A percentile compares a stretch with the other conserved stretches of the same genome.
Evolutionary conservation across 2,329 filamentous ascomycete genomes (phyloP).

Genomic region (Ilyonectria robusta): DNA sequence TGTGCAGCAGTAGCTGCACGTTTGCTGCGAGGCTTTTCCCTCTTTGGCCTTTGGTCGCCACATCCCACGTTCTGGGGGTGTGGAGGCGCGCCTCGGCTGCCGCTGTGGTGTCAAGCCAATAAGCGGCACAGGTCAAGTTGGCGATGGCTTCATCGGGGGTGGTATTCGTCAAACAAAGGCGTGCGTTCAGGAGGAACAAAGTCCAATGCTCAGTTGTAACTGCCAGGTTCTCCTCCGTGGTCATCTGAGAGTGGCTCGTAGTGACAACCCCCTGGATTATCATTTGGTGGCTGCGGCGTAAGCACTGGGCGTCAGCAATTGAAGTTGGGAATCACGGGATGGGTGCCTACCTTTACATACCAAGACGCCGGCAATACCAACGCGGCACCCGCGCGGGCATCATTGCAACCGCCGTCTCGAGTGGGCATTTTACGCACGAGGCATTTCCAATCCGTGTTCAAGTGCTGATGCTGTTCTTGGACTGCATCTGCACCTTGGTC

Average conservation of each 20-base stretch:
- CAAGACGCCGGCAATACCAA: conserved; percentile 13
- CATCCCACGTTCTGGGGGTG: conserved; percentile 1
- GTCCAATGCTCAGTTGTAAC: not conserved
- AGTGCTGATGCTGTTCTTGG: not conserved
- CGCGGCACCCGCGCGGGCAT: not conserved
- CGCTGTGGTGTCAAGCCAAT: not conserved
- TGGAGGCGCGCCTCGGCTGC: conserved; percentile 22
- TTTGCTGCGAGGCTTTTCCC: conserved; percentile 19
- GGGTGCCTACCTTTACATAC: conserved; percentile 6
- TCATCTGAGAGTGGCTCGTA: not conserved
- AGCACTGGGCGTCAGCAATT: not conserved
- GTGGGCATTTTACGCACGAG: conserved; percentile 18
- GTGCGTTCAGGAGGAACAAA: not conserved
- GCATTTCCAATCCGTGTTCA: conserved; percentile 10
- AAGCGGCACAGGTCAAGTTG: not conserved
- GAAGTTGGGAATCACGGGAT: not conserved
- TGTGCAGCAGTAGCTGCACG: conserved; percentile 29
- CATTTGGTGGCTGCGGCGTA: not conserved
- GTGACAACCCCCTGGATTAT: not conserved
- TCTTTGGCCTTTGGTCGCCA: conserved; percentile 8
- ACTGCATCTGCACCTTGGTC: not conserved
- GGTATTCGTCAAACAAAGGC: not conserved
- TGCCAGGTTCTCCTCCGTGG: not conserved
- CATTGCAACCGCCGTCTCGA: not conserved
- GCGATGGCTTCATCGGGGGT: conserved; percentile 6